A percentile compares a stretch with the other conserved stretches of the same genome.
Conservation (phyloP, 2,329 filamentous ascomycete genomes). For the Penicillium sp. region DNA sequence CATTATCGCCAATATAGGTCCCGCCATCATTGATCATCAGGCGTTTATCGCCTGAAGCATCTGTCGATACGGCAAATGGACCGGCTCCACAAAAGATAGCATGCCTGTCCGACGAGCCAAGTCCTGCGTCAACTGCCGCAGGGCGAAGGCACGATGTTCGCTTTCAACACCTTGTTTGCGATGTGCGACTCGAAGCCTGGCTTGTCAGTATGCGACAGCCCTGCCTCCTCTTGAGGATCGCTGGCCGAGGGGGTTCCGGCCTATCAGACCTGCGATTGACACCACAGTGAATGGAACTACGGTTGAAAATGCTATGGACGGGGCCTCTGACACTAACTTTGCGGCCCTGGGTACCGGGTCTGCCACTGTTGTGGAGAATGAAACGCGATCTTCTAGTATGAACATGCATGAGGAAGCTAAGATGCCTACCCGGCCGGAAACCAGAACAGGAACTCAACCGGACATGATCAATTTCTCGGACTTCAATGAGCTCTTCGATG, state of each 20-base stretch:
- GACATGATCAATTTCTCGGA: not conserved
- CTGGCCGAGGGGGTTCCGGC: not conserved
- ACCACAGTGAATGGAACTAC: not conserved
- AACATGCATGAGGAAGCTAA: no score
- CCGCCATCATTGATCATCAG: no score
- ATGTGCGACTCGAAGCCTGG: not conserved
- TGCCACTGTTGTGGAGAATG: no score
- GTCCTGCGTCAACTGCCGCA: not conserved
- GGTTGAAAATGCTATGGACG: no score
- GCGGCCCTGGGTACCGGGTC: no score
- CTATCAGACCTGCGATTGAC: not conserved
- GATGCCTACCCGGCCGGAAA: no score
- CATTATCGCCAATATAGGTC: no score
- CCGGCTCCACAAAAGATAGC: not conserved
- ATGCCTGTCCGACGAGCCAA: slow-evolving; percentile 1
- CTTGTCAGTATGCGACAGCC: not conserved
- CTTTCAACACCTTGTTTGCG: not conserved
- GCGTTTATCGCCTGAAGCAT: no score
- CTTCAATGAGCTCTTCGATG: not conserved
- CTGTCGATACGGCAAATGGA: not conserved
- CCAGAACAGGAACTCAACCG: not conserved
- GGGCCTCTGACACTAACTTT: no score
- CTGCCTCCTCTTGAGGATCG: not conserved
- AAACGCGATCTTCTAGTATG: no score
- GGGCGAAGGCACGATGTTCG: not conserved